Evolutionary conservation across 2,329 filamentous ascomycete species (phyloP).

Genomic region (Knoxdaviesia proteae): DNA sequence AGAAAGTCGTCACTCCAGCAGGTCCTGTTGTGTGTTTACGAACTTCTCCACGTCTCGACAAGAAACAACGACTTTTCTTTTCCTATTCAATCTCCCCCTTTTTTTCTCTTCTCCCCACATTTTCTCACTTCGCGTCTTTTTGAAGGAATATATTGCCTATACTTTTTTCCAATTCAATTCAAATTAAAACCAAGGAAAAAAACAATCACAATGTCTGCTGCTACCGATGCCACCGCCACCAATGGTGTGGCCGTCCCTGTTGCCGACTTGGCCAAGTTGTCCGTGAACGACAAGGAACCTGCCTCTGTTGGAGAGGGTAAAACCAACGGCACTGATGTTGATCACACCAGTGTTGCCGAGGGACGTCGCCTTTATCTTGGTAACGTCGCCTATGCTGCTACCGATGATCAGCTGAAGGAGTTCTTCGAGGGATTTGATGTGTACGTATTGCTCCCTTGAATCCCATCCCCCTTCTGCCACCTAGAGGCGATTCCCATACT

Average conservation of each 20-base stretch:
- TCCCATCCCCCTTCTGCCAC: slow-evolving; percentile 6
- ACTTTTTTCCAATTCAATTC: slow-evolving; percentile 47
- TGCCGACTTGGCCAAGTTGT: no score
- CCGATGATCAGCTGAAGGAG: slow-evolving; percentile 98
- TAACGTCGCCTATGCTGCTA: slow-evolving; percentile 99
- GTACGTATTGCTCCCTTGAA: slow-evolving; percentile 42
- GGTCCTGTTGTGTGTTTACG: no score
- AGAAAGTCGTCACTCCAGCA: no score
- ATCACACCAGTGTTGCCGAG: slow-evolving; percentile 83
- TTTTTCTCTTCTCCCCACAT: not conserved
- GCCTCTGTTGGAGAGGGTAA: slow-evolving; percentile 36
- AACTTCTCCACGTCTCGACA: no score
- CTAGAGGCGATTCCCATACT: slow-evolving; percentile 98
- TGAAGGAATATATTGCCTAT: no score
- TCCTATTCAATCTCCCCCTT: not conserved
- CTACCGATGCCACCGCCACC: slow-evolving; percentile 11
- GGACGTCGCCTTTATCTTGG: slow-evolving; percentile 99
- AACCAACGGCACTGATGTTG: slow-evolving; percentile 57
- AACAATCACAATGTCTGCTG: slow-evolving; percentile 61
- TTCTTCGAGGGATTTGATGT: slow-evolving; percentile 99
- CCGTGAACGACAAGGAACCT: slow-evolving; percentile 1
- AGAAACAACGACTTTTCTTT: not conserved
- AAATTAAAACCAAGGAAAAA: slow-evolving; percentile 13
- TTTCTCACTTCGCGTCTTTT: slow-evolving; percentile 16
- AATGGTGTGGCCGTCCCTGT: slow-evolving; percentile 1